Base-by-base conservation (phyloP, 1,284 basidiomycete genomes). In the Neolentinus lepideus region DNA sequence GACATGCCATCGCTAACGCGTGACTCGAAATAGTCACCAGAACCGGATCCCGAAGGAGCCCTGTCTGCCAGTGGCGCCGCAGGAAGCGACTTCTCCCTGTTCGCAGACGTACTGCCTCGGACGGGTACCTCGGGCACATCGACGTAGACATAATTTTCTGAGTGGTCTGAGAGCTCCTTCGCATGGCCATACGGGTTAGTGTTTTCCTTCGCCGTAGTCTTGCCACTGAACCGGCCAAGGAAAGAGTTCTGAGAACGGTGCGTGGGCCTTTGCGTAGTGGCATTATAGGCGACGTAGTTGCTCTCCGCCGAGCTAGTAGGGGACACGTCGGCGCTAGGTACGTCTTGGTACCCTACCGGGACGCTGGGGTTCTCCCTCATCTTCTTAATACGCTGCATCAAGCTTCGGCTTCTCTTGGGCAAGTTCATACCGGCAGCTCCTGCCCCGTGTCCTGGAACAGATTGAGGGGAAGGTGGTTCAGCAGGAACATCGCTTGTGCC, bases 331-430 rank as follows among this genome's bases (percentile, higher is more conserved):
- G 75, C 75, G 52, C 79, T 74, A 45, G 50, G 58, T 12, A 53
- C 46, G 4, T 69, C 70, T 29, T 71, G 70, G 45, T 76, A 69
- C 46, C 70, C 72, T n/a, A 87, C 78, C n/a, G 89, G 90, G 1
- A 90, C 81, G 60, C 90, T 91, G 12, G 88, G 88, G 14, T 83
- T 73, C 63, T 91, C 88, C 46, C 89, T 85, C 85, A 90, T 89
- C 70, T 84, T 88, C 58, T 87, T 84, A 63, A 92, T 88, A 58
- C 89, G 85, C 53, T 90, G 85, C 81, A 92, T 90, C 60, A 92
- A 73, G 12, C 88, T 90, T 67, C 84, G 90, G 62, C 80, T 82
- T 47, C 90, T 84, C 66, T 85, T 87, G 8, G 87, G 82, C 6
- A 66, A 64, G 31, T 67, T 67, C 26, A 70, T 75, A 14, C 72